Conservation (phyloP, 495 filamentous ascomycete genomes). For the Rostrohypoxylon terebratum region DNA sequence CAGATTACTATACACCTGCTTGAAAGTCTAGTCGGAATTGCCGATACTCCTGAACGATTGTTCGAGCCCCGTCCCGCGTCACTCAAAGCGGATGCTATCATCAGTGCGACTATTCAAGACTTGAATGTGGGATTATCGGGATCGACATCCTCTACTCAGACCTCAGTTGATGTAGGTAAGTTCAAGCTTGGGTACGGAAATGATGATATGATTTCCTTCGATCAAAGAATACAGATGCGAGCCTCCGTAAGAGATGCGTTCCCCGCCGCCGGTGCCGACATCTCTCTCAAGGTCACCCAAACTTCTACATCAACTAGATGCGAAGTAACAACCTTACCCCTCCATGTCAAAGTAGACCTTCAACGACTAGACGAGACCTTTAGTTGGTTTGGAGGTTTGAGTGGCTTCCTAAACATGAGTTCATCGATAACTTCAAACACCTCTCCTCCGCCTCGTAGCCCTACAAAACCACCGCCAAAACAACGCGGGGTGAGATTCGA, state of each 20-base stretch:
- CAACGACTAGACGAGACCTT: constrained; percentile 87
- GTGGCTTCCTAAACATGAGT: constrained; percentile 88
- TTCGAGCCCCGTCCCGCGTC: constrained; percentile 48
- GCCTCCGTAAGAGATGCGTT: constrained; percentile 74
- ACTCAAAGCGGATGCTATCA: constrained; percentile 60
- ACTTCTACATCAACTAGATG: constrained; percentile 65
- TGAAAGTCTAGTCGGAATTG: constrained; percentile 67
- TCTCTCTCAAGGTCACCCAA: constrained; percentile 70
- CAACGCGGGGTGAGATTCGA: constrained; percentile 82
- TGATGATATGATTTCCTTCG: constrained; percentile 82
- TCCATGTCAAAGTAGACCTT: constrained; percentile 82
- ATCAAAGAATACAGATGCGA: constrained; percentile 71
- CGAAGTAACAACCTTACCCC: constrained; percentile 82
- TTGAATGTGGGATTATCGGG: constrained; percentile 55
- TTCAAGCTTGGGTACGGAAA: constrained; percentile 78
- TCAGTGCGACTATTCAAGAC: constrained; percentile 61
- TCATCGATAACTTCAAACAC: constrained; percentile 82
- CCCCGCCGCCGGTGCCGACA: constrained; percentile 69
- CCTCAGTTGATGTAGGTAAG: constrained; percentile 67
- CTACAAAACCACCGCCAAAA: constrained; percentile 53
- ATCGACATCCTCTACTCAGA: constrained; percentile 50
- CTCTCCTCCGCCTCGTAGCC: constrained; percentile 60
- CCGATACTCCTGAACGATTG: constrained; percentile 53
- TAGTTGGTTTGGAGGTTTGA: constrained; percentile 89
- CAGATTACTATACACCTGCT: constrained; percentile 72